These are phyloP conservation scores for Annulohypoxylon stygium DNA, from an alignment of 495 filamentous ascomycete genomes.

Conservation along the genomic window DNA sequence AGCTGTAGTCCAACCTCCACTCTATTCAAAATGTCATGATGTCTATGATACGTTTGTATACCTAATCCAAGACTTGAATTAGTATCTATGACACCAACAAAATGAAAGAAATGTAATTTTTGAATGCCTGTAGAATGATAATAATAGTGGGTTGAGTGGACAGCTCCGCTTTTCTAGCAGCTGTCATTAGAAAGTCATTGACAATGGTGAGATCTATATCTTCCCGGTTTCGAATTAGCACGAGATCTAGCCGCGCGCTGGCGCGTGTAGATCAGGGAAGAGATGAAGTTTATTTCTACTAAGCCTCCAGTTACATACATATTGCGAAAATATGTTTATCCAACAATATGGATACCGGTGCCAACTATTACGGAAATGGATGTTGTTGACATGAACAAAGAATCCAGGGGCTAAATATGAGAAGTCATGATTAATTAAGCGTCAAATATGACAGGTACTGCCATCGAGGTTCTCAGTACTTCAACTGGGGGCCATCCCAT, in stretches of 20 bases:
- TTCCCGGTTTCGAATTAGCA: conserved; percentile 12
- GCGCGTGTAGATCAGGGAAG: conserved; percentile 25
- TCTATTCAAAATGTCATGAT: background rate
- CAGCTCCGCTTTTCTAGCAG: background rate
- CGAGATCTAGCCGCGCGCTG: conserved; percentile 20
- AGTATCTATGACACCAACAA: conserved; percentile 4
- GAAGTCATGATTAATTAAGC: conserved; percentile 28
- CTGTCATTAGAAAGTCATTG: background rate
- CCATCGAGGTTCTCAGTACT: conserved; percentile 6
- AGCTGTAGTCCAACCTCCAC: background rate
- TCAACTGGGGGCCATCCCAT: conserved; percentile 13
- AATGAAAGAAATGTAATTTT: background rate
- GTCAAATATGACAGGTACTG: conserved; percentile 8
- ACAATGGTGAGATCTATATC: conserved; percentile 18
- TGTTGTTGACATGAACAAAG: conserved; percentile 17
- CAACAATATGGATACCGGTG: background rate
- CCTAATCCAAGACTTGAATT: background rate
- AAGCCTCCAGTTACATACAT: conserved; percentile 13
- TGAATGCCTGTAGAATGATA: background rate
- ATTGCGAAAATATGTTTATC: conserved; percentile 13
- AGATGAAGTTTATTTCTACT: conserved; percentile 19
- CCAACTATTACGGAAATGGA: conserved; percentile 31
- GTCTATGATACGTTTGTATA: conserved; percentile 2
- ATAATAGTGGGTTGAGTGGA: background rate
- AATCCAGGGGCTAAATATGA: background rate